phyloP scores from a whole-genome alignment of 2,329 filamentous ascomycete genomes.

The Xylaria polymorpha region DNA sequence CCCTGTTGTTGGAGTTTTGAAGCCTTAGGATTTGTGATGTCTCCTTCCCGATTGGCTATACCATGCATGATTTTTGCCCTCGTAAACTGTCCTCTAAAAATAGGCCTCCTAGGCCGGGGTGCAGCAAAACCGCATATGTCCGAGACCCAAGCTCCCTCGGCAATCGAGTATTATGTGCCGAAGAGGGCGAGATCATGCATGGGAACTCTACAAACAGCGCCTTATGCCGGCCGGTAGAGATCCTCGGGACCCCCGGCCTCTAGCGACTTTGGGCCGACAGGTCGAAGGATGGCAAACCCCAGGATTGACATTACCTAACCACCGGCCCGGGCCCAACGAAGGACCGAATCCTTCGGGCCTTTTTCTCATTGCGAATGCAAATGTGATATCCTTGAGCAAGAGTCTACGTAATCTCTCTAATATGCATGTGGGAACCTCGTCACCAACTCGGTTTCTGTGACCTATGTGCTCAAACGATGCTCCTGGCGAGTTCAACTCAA shows the following conservation, averaged over 20 bases:
- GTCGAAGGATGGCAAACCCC: not conserved
- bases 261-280: not conserved
- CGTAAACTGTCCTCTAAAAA: not conserved
- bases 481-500: not conserved
- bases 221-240: not conserved
- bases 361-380: not conserved
- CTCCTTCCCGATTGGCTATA: slow-evolving; percentile 5
- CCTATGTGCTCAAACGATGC: too few relatives aligned
- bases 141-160: not conserved
- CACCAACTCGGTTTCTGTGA: not conserved
- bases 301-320: not conserved
- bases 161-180: not conserved
- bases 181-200: not conserved
- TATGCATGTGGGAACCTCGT: not conserved
- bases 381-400: not conserved
- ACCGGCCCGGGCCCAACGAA: not conserved
- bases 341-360: slow-evolving; percentile 5
- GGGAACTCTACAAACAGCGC: not conserved
- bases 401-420: not conserved
- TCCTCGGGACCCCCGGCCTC: not conserved
- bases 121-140: not conserved
- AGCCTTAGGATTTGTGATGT: not conserved
- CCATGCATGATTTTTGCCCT: not conserved
- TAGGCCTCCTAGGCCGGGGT: not conserved
- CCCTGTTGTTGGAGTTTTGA: not conserved